Evolutionary conservation across 169 alveolate species (phyloP).

Genomic region (Toxoplasma gondii): DNA sequence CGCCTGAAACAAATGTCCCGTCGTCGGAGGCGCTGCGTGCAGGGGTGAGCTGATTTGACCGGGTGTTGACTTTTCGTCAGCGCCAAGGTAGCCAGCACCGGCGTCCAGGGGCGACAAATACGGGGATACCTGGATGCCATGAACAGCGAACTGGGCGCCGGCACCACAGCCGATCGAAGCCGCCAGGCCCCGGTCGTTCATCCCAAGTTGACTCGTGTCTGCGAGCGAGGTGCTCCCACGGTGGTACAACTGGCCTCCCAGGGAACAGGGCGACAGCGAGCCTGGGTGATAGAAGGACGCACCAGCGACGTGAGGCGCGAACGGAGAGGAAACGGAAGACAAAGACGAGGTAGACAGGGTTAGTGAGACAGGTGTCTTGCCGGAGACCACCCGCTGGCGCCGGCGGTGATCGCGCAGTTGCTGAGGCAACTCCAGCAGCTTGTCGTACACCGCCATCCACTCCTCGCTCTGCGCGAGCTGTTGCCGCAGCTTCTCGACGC

Average conservation of each 20-base stretch:
- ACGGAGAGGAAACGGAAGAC: neutral
- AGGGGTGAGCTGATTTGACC: too few species aligned
- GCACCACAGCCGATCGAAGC: too few species aligned
- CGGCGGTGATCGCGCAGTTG: conserved; percentile 24
- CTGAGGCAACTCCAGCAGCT: conserved; percentile 59
- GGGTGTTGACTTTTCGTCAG: too few species aligned
- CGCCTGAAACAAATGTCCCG: neutral
- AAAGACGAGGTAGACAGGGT: neutral
- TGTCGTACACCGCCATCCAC: conserved; percentile 62
- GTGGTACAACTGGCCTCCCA: neutral
- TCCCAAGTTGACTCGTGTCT: too few species aligned
- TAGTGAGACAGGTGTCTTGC: neutral
- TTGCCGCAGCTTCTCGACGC: conserved; percentile 60
- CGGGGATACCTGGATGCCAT: too few species aligned
- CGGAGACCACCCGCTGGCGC: neutral
- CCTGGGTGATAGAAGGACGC: neutral
- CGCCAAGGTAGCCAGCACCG: too few species aligned
- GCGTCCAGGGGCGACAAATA: too few species aligned
- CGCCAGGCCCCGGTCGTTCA: too few species aligned
- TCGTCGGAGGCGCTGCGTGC: too few species aligned
- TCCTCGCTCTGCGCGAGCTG: conserved; percentile 67
- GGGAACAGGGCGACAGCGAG: neutral
- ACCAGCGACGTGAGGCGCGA: neutral
- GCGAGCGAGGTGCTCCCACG: neutral
- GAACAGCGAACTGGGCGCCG: too few species aligned